A percentile compares a stretch with the other conserved stretches of the same genome.
Conservation (phyloP, 2,329 filamentous ascomycete species). For the Paracoccidioides lutzii region DNA sequence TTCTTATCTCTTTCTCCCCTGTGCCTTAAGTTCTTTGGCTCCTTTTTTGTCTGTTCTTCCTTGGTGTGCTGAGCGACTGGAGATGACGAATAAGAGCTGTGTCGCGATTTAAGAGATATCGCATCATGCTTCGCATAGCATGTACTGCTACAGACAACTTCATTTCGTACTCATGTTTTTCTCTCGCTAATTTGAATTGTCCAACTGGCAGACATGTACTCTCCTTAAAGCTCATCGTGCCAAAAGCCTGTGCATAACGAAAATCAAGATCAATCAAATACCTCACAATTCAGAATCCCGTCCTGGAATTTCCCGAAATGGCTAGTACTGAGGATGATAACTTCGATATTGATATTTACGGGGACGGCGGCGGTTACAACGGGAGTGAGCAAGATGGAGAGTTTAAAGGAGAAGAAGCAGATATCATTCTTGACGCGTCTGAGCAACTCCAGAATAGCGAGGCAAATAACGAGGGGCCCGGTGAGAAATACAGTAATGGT, state of each 20-base stretch:
- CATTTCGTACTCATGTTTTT: slow-evolving; percentile 8
- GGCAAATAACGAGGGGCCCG: slow-evolving; percentile 11
- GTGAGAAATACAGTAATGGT: slow-evolving; percentile 16
- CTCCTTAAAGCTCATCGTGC: slow-evolving; percentile 22
- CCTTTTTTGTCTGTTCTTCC: neutral
- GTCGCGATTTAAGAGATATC: neutral
- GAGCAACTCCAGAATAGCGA: slow-evolving; percentile 20
- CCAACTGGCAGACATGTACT: slow-evolving; percentile 32
- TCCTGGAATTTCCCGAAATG: slow-evolving; percentile 22
- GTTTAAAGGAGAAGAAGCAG: slow-evolving; percentile 28
- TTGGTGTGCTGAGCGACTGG: neutral
- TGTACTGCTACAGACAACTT: neutral
- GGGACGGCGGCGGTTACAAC: slow-evolving; percentile 42
- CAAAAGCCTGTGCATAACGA: slow-evolving; percentile 29
- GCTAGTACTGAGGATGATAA: slow-evolving; percentile 49
- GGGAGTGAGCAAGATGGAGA: slow-evolving; percentile 35
- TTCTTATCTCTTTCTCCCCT: neutral
- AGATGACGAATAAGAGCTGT: neutral
- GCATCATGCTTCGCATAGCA: neutral
- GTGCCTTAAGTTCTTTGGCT: neutral
- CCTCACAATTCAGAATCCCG: slow-evolving; percentile 5
- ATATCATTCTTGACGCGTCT: slow-evolving; percentile 27
- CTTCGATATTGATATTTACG: slow-evolving; percentile 60
- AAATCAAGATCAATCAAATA: slow-evolving; percentile 23
- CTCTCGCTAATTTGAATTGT: slow-evolving; percentile 28